Evolutionary conservation across 148 eudicot species (phyloP).

Genomic region (Polygonum maritimum): DNA sequence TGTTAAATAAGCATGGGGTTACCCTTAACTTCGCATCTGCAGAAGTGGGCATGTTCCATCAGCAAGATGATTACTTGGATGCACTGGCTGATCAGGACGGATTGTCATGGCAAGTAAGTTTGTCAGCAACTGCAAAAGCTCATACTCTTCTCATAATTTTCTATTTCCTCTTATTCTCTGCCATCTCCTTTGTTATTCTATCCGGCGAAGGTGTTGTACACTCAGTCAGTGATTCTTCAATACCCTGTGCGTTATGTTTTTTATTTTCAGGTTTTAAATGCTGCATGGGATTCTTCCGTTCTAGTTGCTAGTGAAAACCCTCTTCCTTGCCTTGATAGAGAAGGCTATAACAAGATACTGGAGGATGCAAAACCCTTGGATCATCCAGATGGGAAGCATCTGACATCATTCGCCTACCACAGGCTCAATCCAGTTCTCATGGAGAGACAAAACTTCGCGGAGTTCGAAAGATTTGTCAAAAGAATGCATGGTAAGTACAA

Average conservation of each 20-base stretch:
- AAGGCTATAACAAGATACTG: constrained; percentile 56
- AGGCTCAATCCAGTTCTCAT: constrained; percentile 62
- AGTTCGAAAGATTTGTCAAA: constrained; percentile 86
- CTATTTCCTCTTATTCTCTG: background rate
- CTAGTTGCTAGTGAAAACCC: constrained; percentile 70
- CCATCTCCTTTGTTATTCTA: constrained; percentile 1
- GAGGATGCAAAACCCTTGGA: constrained; percentile 74
- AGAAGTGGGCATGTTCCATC: constrained; percentile 43
- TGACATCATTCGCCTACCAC: constrained; percentile 63
- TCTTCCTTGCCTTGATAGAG: constrained; percentile 67
- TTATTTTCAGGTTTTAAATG: constrained; percentile 64
- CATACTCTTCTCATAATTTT: background rate
- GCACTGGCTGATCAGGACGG: constrained; percentile 76
- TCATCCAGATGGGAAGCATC: constrained; percentile 91
- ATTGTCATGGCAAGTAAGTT: constrained; percentile 86
- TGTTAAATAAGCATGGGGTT: constrained; percentile 77
- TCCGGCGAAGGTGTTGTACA: background rate
- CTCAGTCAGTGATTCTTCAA: background rate
- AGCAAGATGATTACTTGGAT: constrained; percentile 42
- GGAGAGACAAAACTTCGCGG: constrained; percentile 56
- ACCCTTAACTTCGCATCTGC: constrained; percentile 53
- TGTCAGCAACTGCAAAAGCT: background rate
- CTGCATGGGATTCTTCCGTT: constrained; percentile 80
- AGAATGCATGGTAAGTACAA: constrained; percentile 75
- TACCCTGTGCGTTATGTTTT: background rate